These are phyloP conservation scores for Solanum virginianum DNA, from an alignment of 257 asterid genomes.

Conservation along the genomic window DNA sequence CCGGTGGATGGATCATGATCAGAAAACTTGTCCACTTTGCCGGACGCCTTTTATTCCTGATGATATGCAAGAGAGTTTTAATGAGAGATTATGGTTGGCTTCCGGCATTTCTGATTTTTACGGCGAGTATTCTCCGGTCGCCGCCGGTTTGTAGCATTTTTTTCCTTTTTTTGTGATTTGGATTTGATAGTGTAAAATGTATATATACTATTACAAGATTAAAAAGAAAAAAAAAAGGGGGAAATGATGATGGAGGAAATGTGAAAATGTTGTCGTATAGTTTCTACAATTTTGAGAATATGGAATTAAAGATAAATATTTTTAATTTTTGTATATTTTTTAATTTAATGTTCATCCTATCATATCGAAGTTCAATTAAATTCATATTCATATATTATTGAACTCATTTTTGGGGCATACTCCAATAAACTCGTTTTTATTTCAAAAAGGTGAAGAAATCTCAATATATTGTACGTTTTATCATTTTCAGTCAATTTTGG, in stretches of 20 bases:
- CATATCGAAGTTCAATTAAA: neutral
- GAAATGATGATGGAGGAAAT: neutral
- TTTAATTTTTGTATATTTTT: no score
- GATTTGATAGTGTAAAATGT: neutral
- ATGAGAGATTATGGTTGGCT: conserved; percentile 81
- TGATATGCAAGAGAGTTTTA: conserved; percentile 78
- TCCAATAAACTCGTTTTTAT: no score
- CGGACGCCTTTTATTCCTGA: conserved; percentile 70
- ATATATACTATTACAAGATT: neutral
- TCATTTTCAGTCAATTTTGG: neutral
- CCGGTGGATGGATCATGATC: conserved; percentile 99
- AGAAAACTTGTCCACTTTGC: conserved; percentile 95
- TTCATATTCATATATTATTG: neutral
- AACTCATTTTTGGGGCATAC: no score
- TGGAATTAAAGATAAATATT: neutral
- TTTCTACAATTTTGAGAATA: neutral
- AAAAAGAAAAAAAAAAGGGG: neutral
- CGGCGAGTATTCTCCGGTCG: conserved; percentile 57
- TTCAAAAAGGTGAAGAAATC: no score
- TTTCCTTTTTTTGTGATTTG: neutral
- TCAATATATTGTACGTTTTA: no score
- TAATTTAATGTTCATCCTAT: no score
- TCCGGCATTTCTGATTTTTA: conserved; percentile 72
- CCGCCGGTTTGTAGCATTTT: conserved; percentile 39
- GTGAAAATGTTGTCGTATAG: neutral